Conservation (phyloP, 108 stramenopile species). For the Seminavis robusta region DNA sequence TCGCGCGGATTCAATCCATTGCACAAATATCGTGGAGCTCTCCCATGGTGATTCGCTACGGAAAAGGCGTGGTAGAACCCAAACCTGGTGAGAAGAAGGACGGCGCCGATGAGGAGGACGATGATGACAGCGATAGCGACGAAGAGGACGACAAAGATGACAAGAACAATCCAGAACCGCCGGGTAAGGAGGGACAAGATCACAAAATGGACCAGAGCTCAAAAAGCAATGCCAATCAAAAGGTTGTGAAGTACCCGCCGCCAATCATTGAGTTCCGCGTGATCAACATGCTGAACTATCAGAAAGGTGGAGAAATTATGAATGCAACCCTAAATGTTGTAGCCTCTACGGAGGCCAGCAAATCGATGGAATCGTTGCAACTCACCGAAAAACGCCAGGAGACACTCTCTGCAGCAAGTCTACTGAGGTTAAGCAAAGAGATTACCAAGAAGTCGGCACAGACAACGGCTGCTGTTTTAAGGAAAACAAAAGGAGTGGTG, state of each 20-base stretch:
- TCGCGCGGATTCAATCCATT: constrained; percentile 14
- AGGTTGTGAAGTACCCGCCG: constrained; percentile 22
- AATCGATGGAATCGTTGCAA: neutral
- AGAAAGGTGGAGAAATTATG: constrained; percentile 37
- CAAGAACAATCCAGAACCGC: neutral
- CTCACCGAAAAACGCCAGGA: neutral
- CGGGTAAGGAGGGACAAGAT: neutral
- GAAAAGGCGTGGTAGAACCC: constrained; percentile 5
- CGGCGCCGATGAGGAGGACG: constrained; percentile 1
- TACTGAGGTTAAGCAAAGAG: too few species aligned
- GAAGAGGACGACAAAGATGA: neutral
- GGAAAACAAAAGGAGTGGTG: too few species aligned
- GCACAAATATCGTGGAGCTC: constrained; percentile 12
- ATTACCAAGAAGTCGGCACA: too few species aligned
- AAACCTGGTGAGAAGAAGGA: neutral
- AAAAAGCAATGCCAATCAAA: neutral
- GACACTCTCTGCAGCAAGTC: neutral
- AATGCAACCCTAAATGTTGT: constrained; percentile 5
- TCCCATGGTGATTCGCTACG: constrained; percentile 18
- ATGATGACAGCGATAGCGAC: constrained; percentile 2
- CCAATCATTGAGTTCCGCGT: constrained; percentile 57
- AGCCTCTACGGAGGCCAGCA: constrained; percentile 1
- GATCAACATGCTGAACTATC: constrained; percentile 29
- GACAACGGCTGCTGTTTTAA: too few species aligned
- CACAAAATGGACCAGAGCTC: neutral